phyloP scores from a whole-genome alignment of 306 rosid genomes.

The Casuarina equisetifolia region DNA sequence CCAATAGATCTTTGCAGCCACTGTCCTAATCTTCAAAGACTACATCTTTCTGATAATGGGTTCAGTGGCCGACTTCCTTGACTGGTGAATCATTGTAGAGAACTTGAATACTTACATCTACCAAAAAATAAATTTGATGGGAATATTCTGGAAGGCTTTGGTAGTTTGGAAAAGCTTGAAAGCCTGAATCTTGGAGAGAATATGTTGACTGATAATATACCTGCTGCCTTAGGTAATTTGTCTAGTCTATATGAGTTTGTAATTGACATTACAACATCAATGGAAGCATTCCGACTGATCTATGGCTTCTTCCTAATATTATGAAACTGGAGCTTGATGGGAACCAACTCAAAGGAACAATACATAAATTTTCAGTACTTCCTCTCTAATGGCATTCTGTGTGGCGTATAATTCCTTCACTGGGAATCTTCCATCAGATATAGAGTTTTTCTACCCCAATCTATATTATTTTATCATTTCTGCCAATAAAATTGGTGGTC shows the following conservation, averaged over 20 bases:
- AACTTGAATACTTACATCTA: not conserved
- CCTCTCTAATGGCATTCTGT: not conserved
- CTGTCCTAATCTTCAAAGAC: not conserved
- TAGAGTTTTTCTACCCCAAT: not conserved
- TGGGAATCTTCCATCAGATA: not conserved
- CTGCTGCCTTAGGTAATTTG: not conserved
- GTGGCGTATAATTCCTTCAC: not conserved
- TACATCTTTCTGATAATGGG: not conserved
- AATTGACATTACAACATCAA: rapidly evolving
- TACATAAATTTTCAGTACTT: not conserved
- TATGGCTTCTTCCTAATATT: not conserved
- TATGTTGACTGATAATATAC: not conserved
- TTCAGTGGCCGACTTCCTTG: not conserved
- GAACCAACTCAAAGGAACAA: not conserved
- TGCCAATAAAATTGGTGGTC: not conserved
- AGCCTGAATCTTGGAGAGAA: not conserved
- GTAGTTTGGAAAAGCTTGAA: not conserved
- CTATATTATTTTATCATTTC: not conserved
- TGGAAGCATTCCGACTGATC: not conserved
- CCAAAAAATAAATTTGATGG: not conserved
- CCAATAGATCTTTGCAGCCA: too few relatives aligned
- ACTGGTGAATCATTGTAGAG: not conserved
- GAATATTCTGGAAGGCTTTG: not conserved
- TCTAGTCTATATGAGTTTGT: not conserved
- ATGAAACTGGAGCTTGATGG: rapidly evolving